Evolutionary conservation across 805 yeast species (phyloP), one percentile per base, ranked within the genome.

Genomic region (Helenozyma rhizophorensis): DNA sequence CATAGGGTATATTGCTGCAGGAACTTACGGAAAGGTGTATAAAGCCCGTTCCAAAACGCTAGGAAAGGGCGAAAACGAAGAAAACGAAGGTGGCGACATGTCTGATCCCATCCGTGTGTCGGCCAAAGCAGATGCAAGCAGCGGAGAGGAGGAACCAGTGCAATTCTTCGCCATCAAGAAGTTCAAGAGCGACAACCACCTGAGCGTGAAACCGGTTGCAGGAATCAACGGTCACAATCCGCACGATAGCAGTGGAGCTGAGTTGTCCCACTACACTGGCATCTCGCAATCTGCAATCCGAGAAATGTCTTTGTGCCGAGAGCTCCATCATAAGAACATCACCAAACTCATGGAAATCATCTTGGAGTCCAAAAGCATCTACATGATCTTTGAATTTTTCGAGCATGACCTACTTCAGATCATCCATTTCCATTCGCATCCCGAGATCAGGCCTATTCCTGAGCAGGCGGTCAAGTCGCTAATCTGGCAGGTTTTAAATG

Each of bases 1-100:
- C 39, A 61, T 88, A 12, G 98, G 98, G 0, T 93, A 93, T 58
- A 93, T 93, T 37, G 98, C 98, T 1, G 96, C 98, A 0, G 98
- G 98, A 24, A 93, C 98, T 0, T 93, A 93, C 58, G 98, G 98
- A 37, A 76, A 87, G 37, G 96, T 87, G 14, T 93, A 88, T 65
- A 90, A 93, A 54, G 97, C 97, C 6, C 74, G 74, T 40, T 70
- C 79, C 7, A 54, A 58, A 45, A 26, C 36, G 11, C 30, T 22
- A 13, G 21, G 30, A 9, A 33, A 30, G 22, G 16, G 33, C 2
- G 43, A 37, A 32, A 27, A 35, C 3, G 42, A 45, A 9, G 45
- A 36, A 8, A 40, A 33, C 7, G 50, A 45, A 12, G 36, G 19
- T 2, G 30, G 12, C 9, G 47, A 40, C 15, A 19, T 31, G 14